Evolutionary conservation across 2,329 filamentous ascomycete genomes (phyloP).

Genomic region (Pseudohalonectria lignicola): DNA sequence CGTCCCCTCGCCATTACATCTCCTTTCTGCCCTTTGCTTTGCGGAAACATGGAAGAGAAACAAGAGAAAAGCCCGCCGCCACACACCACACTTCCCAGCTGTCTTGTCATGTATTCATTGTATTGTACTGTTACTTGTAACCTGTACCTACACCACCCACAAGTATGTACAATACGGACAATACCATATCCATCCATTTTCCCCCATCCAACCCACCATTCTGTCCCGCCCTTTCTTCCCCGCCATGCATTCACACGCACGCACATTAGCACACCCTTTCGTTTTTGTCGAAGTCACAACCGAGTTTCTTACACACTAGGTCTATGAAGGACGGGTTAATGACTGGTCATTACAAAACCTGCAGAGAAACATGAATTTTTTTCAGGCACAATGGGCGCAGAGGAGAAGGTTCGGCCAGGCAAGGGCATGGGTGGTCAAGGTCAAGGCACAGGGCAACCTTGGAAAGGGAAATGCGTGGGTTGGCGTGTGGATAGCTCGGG

Average conservation of each 20-base stretch:
- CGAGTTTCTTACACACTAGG: conserved; percentile 4
- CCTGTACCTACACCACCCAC: not conserved
- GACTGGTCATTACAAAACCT: conserved; percentile 3
- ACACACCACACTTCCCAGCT: not conserved
- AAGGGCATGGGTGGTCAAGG: no score
- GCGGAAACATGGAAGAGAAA: not conserved
- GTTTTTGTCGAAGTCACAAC: conserved; percentile 1
- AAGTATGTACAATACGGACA: not conserved
- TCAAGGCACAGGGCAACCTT: no score
- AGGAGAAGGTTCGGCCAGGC: no score
- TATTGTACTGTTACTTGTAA: no score
- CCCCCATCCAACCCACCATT: not conserved
- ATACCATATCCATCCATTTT: not conserved
- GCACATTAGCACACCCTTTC: not conserved
- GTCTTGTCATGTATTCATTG: not conserved
- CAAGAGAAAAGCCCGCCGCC: not conserved
- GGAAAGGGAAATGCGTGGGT: no score
- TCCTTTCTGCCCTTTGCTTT: conserved; percentile 1
- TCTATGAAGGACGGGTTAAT: conserved; percentile 5
- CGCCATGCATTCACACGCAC: not conserved
- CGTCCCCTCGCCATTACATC: not conserved
- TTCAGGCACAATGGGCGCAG: no score
- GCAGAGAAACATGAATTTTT: conserved; percentile 5
- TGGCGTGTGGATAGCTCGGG: no score
- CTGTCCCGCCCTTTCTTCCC: not conserved